These are phyloP conservation scores for Leccinum fallax DNA, from an alignment of 1,284 basidiomycete species.

Conservation along the genomic window DNA sequence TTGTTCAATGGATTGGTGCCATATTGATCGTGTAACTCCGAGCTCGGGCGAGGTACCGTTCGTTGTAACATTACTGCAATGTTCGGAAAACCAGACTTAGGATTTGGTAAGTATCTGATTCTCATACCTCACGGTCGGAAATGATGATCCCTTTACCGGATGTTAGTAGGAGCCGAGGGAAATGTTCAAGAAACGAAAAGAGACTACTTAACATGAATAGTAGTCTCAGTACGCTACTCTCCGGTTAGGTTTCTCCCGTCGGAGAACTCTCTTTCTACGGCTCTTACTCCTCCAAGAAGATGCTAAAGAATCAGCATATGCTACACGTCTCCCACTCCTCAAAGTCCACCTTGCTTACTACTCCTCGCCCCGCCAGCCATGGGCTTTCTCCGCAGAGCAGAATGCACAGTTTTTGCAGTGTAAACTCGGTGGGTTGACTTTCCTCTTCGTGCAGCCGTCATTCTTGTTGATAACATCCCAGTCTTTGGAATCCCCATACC, in stretches of 20 bases:
- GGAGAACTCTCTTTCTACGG: neutral
- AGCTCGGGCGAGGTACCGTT: neutral
- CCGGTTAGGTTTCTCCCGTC: neutral
- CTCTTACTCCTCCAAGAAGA: constrained; percentile 10
- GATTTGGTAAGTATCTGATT: neutral
- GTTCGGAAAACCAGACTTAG: neutral
- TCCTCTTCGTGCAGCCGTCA: neutral
- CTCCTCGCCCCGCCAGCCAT: neutral
- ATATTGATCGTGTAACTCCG: neutral
- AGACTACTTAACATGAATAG: neutral
- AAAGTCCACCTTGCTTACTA: constrained; percentile 17
- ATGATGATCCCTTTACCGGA: constrained; percentile 5
- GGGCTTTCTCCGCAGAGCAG: constrained; percentile 24
- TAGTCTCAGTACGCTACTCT: neutral
- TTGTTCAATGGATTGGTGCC: neutral
- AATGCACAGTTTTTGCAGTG: constrained; percentile 31
- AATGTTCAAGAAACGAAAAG: constrained; percentile 3
- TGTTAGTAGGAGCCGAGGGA: constrained; percentile 1
- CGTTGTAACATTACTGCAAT: neutral
- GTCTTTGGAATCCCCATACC: constrained; percentile 34
- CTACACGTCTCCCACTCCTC: constrained; percentile 9
- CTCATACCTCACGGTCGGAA: constrained; percentile 8
- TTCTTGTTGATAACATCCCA: constrained; percentile 10
- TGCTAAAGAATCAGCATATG: constrained; percentile 13
- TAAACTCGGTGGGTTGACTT: constrained; percentile 23